Evolutionary conservation across 768 basidiomycete genomes (phyloP), one percentile per base, ranked within the genome.

Genomic region (Phylloporus sp.): DNA sequence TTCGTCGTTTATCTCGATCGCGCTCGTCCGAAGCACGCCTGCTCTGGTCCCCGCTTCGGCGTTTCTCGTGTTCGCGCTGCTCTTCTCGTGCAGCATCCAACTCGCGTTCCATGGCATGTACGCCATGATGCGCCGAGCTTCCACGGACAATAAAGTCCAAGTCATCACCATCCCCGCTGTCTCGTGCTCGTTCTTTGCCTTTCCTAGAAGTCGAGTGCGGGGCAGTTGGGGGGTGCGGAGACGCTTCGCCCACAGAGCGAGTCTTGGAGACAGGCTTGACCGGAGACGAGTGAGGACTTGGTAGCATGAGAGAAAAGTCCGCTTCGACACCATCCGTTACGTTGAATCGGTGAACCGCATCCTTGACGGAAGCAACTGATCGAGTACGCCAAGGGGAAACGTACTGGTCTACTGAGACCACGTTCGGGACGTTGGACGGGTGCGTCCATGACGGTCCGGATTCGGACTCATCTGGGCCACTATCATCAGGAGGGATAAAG

Each of bases 71-170:
- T 43, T 66, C 69, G 38, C 67, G 61, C 29, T 79, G 78, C 48
- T 79, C 76, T 54, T 78, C 76, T 22, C 71, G 68, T 6, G 75
- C 81, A n/a, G 71, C 75, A 11, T 70, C 63, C 38, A 87, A 66
- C 58, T 86, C 84, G n/a, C 69, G 69, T 56, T 84, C 80, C 56
- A 80, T 86, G 22, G 79, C 82, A 38, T 69, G 66, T 6, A 85
- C 75, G 5, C 70, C 71, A 11, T 71, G 60, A 17, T 75, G 71
- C 2, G 70, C 72, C 2, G 78, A 74, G 5, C 67, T 69, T 42
- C 79, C 71, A n/a, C 54, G 34, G 18, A 63, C 50, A 40, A 67
- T 67, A 21, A 60, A 51, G 43, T 61, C 47, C 5, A 65, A 37
- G 47, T 65, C 63, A 3, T 45, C 46, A 33, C 67, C 53, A 2